Evolutionary conservation across 2,329 filamentous ascomycete genomes (phyloP).

Genomic region (Microcera coccophila): DNA sequence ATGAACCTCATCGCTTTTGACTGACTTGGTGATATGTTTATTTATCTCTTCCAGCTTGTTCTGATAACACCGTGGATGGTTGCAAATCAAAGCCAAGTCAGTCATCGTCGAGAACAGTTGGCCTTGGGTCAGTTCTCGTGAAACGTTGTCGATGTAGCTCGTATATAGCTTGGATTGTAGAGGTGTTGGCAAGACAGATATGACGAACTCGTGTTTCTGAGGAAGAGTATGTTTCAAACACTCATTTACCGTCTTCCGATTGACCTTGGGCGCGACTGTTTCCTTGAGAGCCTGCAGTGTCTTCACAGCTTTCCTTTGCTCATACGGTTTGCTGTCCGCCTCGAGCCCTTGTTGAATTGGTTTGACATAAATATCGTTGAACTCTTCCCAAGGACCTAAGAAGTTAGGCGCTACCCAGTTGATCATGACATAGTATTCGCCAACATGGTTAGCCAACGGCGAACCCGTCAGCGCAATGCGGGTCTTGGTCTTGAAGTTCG

Average conservation of each 20-base stretch:
- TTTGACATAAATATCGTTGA: slow-evolving; percentile 63
- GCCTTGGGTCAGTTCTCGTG: background rate
- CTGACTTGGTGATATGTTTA: slow-evolving; percentile 1
- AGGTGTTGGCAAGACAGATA: slow-evolving; percentile 66
- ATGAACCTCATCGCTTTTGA: slow-evolving; percentile 7
- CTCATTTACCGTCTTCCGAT: slow-evolving; percentile 65
- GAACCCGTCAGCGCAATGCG: slow-evolving; percentile 85
- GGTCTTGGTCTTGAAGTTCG: slow-evolving; percentile 60
- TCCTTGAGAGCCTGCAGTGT: slow-evolving; percentile 67
- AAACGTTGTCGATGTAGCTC: slow-evolving; percentile 36
- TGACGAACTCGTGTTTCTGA: slow-evolving; percentile 74
- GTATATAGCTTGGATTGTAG: slow-evolving; percentile 63
- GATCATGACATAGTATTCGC: slow-evolving; percentile 83
- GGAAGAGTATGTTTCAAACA: slow-evolving; percentile 66
- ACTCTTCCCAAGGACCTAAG: slow-evolving; percentile 65
- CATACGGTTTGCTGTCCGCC: slow-evolving; percentile 52
- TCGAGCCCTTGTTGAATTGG: slow-evolving; percentile 73
- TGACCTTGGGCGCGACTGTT: slow-evolving; percentile 72
- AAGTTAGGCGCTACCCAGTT: slow-evolving; percentile 81
- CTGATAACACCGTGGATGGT: slow-evolving; percentile 49
- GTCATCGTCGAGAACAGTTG: slow-evolving; percentile 35
- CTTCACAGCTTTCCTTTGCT: slow-evolving; percentile 60
- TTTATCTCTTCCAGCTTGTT: slow-evolving; percentile 27
- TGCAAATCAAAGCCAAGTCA: slow-evolving; percentile 47
- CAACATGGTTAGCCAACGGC: slow-evolving; percentile 77